Conservation (phyloP, 257 asterid species). For the Hygrophila difformis region DNA sequence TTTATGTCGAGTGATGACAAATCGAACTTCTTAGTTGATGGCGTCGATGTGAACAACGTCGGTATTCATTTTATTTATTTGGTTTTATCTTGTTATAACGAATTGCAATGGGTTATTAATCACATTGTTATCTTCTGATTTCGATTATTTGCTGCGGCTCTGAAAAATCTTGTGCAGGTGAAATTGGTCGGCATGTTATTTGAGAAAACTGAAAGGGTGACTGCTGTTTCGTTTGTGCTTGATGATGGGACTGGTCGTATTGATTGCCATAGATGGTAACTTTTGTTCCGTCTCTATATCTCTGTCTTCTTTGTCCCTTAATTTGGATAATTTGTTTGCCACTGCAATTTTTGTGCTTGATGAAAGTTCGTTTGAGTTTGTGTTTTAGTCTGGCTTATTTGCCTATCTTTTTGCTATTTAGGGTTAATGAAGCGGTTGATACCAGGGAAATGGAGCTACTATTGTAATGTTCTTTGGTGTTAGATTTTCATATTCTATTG, state of each 20-base stretch:
- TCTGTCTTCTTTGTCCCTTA: background rate
- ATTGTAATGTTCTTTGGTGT: constrained; percentile 33
- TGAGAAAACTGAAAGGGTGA: constrained; percentile 46
- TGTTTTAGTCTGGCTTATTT: constrained; percentile 1
- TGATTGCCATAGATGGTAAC: constrained; percentile 64
- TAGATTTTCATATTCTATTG: too few relatives aligned
- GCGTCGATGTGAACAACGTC: constrained; percentile 56
- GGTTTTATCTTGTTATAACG: background rate
- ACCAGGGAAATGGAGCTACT: constrained; percentile 63
- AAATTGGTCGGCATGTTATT: constrained; percentile 65
- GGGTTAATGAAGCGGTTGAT: constrained; percentile 67
- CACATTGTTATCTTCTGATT: background rate
- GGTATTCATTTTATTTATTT: constrained; percentile 10
- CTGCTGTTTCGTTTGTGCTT: constrained; percentile 53
- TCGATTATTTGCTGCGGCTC: background rate
- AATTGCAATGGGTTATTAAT: background rate
- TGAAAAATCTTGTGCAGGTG: constrained; percentile 45
- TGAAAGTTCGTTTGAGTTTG: background rate
- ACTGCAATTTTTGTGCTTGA: constrained; percentile 1
- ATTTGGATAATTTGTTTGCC: background rate
- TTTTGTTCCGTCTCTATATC: background rate
- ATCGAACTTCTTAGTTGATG: constrained; percentile 42
- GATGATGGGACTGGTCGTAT: constrained; percentile 94
- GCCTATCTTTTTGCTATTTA: constrained; percentile 18
- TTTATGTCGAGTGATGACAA: constrained; percentile 43